Base-by-base conservation (phyloP, 2,329 filamentous ascomycete genomes). In the Fusarium nematophilum region DNA sequence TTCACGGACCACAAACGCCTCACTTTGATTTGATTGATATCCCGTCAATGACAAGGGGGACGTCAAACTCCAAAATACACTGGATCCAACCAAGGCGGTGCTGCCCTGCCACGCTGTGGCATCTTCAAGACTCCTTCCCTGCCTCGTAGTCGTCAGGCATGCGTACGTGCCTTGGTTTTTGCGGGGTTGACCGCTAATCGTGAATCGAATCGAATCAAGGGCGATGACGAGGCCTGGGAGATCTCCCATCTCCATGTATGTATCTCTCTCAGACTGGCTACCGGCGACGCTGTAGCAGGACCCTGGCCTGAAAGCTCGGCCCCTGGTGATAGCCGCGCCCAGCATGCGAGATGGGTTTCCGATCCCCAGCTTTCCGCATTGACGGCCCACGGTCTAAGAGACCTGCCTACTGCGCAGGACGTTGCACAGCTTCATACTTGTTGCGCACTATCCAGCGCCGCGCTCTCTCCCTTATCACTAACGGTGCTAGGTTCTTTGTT, bases 1-100 rank as follows among this genome's bases (percentile, higher is more conserved):
- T 47, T 59, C 57, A 57, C 52, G 51, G 40, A 62, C 45, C 57
- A 62, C 23, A 37, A 58, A 31, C 46, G 38, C 52, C 52, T 57
- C 53, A 42, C 23, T 56, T 50, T 57, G 44, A 42, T 42, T 39
- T 49, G 31, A 30, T 33, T 57, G 53, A 46, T 40, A 48, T 26
- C 25, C 37, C n/a, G 40, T 42, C 31, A 37, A 44, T 29, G 38
- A 33, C 57, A 58, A 54, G 53, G 59, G 36, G 27, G 27, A 18
- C 15, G 7, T 27, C 53, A n/a, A 46, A 34, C 33, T 21, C 27
- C 25, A 31, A 48, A 38, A 36, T n/a, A n/a, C n/a, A n/a, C n/a
- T n/a, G n/a, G n/a, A n/a, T n/a, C n/a, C 36, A 42, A 9, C 50
- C 40, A 23, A 46, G 43, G 43, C 43, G 25, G 29, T n/a, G 29